phyloP scores from a whole-genome alignment of 2,329 filamentous ascomycete species.

The Xylaria sp. region DNA sequence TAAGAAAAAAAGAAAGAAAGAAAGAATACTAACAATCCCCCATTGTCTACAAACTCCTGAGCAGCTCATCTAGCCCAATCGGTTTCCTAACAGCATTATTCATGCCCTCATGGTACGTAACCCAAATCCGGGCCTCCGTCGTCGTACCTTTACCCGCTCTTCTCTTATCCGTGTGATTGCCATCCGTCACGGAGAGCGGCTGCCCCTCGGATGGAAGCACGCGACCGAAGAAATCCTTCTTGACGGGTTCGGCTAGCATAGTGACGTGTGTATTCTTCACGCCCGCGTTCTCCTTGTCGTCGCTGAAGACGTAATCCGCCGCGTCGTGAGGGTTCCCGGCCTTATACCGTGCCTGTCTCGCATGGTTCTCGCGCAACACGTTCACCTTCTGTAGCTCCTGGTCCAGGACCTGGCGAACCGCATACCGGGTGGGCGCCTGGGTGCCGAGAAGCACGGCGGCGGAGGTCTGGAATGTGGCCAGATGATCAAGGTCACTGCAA shows the following conservation, averaged over 20 bases:
- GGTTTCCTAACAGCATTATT: conserved; percentile 75
- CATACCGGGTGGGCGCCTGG: conserved; percentile 75
- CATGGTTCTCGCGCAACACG: conserved; percentile 58
- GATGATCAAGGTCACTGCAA: conserved; percentile 63
- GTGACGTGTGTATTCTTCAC: conserved; percentile 13
- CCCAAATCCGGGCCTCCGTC: conserved; percentile 59
- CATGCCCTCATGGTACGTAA: conserved; percentile 71
- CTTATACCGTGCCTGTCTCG: conserved; percentile 59
- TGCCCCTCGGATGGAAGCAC: conserved; percentile 32
- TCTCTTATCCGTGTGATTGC: conserved; percentile 27
- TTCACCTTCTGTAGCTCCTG: conserved; percentile 78
- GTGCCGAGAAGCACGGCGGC: conserved; percentile 48
- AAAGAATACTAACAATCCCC: not conserved
- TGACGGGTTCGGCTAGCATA: conserved; percentile 33
- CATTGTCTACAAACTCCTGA: conserved; percentile 47
- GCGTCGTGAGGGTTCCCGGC: conserved; percentile 39
- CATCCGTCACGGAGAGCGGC: conserved; percentile 35
- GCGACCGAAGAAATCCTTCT: conserved; percentile 39
- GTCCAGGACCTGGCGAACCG: conserved; percentile 86
- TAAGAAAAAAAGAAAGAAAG: not conserved
- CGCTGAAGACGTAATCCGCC: conserved; percentile 25
- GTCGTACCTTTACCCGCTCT: conserved; percentile 31
- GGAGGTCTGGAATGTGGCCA: conserved; percentile 69
- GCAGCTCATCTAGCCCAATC: conserved; percentile 63
- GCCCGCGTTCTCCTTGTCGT: conserved; percentile 38